phyloP scores from a whole-genome alignment of 495 filamentous ascomycete genomes.

The Aspergillus saccharolyticus region DNA sequence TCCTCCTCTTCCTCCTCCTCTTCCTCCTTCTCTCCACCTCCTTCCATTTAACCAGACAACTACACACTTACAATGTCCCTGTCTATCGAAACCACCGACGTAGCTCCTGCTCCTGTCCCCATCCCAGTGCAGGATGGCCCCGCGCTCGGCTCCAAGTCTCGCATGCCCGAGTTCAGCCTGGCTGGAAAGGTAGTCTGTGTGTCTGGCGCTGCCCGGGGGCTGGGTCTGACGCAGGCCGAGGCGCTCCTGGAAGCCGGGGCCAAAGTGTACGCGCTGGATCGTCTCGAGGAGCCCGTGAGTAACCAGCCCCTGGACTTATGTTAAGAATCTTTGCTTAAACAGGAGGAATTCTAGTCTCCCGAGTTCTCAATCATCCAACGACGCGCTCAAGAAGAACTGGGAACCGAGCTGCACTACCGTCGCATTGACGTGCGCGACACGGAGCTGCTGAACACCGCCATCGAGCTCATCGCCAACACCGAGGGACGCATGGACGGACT shows the following conservation, averaged over 20 bases:
- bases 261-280: constrained; percentile 47
- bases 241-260: constrained; percentile 78
- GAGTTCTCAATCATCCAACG: constrained; percentile 59
- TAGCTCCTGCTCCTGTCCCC: constrained; percentile 20
- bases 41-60: not conserved
- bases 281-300: constrained; percentile 43
- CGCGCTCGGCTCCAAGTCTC: constrained; percentile 36
- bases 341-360: constrained; percentile 38
- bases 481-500: constrained; percentile 72
- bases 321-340: too few relatives aligned
- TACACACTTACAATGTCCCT: constrained; percentile 32
- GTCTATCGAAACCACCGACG: constrained; percentile 34
- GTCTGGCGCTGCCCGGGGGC: constrained; percentile 72
- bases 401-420: constrained; percentile 69
- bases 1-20: not conserved
- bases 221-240: constrained; percentile 74
- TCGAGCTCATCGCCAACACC: constrained; percentile 61
- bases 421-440: constrained; percentile 83
- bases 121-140: constrained; percentile 7
- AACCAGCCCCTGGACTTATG: too few relatives aligned
- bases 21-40: not conserved
- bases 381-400: constrained; percentile 59
- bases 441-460: constrained; percentile 57
- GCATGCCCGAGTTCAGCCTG: constrained; percentile 75
- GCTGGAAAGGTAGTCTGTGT: constrained; percentile 71